Percentiles rank a stretch among this genome's conserved stretches.
phyloP scores from a whole-genome alignment of 441 rosid genomes.

The Dalechampia spathulata region DNA sequence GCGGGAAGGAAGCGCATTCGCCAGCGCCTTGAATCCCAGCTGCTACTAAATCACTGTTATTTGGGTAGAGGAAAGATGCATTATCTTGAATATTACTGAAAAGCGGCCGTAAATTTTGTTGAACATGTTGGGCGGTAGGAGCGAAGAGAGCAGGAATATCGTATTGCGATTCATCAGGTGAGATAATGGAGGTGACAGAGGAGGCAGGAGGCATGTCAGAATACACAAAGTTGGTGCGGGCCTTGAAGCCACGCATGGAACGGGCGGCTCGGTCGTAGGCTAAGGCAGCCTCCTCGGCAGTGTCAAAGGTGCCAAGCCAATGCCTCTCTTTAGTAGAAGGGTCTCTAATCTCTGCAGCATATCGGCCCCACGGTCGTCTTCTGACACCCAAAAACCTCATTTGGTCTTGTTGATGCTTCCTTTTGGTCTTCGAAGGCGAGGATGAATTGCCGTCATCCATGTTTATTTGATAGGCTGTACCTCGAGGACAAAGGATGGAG shows the following conservation, averaged over 20 bases:
- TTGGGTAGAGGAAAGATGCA: neutral
- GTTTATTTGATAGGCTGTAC: neutral
- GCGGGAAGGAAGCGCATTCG: constrained; percentile 19
- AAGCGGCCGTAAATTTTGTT: constrained; percentile 14
- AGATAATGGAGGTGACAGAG: constrained; percentile 70
- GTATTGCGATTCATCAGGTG: constrained; percentile 62
- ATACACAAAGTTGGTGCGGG: constrained; percentile 86
- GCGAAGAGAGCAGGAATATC: constrained; percentile 38
- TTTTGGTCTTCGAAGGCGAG: constrained; percentile 47
- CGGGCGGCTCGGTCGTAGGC: constrained; percentile 84
- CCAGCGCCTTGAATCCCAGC: neutral
- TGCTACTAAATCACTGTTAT: neutral
- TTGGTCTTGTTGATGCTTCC: constrained; percentile 34
- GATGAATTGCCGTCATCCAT: constrained; percentile 28
- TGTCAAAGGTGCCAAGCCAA: constrained; percentile 65
- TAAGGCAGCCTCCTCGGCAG: constrained; percentile 66
- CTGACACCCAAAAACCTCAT: constrained; percentile 70
- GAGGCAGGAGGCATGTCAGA: constrained; percentile 74
- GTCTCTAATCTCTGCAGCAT: constrained; percentile 63
- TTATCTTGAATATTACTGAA: too few relatives aligned
- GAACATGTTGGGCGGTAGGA: constrained; percentile 19
- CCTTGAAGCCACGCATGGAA: constrained; percentile 68
- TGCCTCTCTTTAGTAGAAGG: constrained; percentile 64
- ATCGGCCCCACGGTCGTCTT: constrained; percentile 71
- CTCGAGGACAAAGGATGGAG: too few relatives aligned